Evolutionary conservation across 106 monocot species (phyloP).

Genomic region (Dendrobium catenatum): DNA sequence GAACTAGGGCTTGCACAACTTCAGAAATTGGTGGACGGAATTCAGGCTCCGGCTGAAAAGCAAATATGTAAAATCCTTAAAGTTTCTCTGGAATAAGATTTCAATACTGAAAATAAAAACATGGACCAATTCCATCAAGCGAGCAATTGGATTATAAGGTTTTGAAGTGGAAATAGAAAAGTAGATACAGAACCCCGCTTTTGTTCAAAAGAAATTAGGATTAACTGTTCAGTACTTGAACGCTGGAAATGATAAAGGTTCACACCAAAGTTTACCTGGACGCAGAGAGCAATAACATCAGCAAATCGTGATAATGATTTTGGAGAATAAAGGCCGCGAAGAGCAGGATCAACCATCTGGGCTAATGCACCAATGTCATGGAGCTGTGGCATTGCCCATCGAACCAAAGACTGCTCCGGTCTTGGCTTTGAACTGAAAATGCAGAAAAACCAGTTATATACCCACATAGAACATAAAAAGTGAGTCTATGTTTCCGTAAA

Average conservation of each 20-base stretch:
- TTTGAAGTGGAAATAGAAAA: neutral
- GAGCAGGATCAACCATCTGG: conserved; percentile 80
- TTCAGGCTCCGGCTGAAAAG: conserved; percentile 71
- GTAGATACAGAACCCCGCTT: neutral
- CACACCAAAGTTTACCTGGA: conserved; percentile 44
- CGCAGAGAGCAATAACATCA: conserved; percentile 78
- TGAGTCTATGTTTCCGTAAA: too few species aligned
- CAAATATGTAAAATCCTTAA: neutral
- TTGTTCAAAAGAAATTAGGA: neutral
- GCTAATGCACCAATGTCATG: conserved; percentile 74
- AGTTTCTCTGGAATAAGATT: neutral
- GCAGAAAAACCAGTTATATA: neutral
- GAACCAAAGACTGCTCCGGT: conserved; percentile 55
- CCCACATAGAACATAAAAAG: too few species aligned
- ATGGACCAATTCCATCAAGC: neutral
- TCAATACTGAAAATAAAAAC: neutral
- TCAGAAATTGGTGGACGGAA: conserved; percentile 80
- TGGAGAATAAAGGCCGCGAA: conserved; percentile 84
- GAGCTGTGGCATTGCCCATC: conserved; percentile 72
- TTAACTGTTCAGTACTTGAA: neutral
- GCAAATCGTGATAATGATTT: conserved; percentile 89
- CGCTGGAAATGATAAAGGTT: neutral
- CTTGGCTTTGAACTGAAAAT: conserved; percentile 59
- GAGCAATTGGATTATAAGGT: neutral
- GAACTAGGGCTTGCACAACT: conserved; percentile 73